A percentile compares a stretch with the other conserved stretches of the same genome.
These are phyloP conservation scores for Colletotrichum sp. DNA, from an alignment of 2,329 filamentous ascomycete genomes.

Conservation along the genomic window DNA sequence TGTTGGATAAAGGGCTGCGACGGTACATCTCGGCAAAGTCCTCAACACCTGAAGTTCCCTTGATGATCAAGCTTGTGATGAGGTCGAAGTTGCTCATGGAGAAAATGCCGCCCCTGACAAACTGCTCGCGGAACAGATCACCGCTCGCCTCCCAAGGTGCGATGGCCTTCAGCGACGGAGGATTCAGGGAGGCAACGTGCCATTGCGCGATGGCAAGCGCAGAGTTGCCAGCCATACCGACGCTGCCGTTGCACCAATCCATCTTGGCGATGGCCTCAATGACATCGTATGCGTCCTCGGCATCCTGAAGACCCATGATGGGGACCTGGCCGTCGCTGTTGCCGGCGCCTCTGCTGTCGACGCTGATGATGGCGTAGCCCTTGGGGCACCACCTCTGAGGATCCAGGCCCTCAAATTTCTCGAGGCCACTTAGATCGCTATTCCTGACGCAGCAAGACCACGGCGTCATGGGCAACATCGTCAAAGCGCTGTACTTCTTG, in stretches of 20 bases:
- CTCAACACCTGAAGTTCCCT: constrained; percentile 37
- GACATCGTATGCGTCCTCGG: constrained; percentile 30
- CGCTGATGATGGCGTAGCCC: constrained; percentile 38
- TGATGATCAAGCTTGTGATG: constrained; percentile 41
- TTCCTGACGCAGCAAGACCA: constrained; percentile 25
- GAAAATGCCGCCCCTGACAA: constrained; percentile 45
- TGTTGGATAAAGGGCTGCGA: constrained; percentile 34
- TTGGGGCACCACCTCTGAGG: constrained; percentile 30
- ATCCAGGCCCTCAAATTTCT: constrained; percentile 30
- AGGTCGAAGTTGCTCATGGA: constrained; percentile 46
- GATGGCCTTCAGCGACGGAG: constrained; percentile 25
- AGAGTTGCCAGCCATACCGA: constrained; percentile 36
- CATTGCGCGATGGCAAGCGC: constrained; percentile 28
- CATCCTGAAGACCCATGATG: constrained; percentile 33
- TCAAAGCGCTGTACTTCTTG: constrained; percentile 47
- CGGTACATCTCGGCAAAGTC: constrained; percentile 47
- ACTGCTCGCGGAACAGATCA: constrained; percentile 52
- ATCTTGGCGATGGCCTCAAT: constrained; percentile 32
- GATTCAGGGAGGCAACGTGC: constrained; percentile 24
- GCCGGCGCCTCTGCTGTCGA: constrained; percentile 36
- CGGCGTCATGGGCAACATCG: constrained; percentile 35
- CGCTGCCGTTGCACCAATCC: constrained; percentile 33
- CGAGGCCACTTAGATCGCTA: constrained; percentile 24
- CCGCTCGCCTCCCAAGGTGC: constrained; percentile 47
- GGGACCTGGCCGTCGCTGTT: constrained; percentile 24